These are phyloP conservation scores for Daedaleopsis nitida DNA, from an alignment of 768 basidiomycete genomes.

Conservation along the genomic window DNA sequence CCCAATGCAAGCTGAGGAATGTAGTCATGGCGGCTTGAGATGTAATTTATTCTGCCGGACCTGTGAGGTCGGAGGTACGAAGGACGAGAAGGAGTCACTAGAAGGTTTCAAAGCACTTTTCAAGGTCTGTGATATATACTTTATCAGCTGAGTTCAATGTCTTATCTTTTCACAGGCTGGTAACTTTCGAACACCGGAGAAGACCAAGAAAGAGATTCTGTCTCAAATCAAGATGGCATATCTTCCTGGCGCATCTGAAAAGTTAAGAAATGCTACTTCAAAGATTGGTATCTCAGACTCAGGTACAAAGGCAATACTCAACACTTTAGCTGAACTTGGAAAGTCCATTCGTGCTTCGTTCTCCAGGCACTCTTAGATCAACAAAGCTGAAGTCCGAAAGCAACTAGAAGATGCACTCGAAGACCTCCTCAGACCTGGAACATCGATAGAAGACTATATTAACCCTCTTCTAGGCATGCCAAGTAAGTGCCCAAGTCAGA, in stretches of 20 bases:
- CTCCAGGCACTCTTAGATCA: no score
- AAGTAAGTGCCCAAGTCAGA: not conserved
- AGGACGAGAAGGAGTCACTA: not conserved
- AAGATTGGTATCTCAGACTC: not conserved
- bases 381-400: not conserved
- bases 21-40: not conserved
- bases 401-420: not conserved
- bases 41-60: slow-evolving; percentile 6
- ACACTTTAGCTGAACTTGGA: not conserved
- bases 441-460: not conserved
- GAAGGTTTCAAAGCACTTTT: not conserved
- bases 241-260: not conserved
- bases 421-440: not conserved
- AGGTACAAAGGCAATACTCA: not conserved
- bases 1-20: slow-evolving; percentile 8
- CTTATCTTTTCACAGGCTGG: not conserved
- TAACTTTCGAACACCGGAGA: not conserved
- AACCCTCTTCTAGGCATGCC: slow-evolving; percentile 3
- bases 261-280: not conserved
- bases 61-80: slow-evolving; percentile 1
- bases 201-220: not conserved
- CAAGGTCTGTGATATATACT: not conserved
- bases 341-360: no score
- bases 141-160: not conserved
- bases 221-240: not conserved